Evolutionary conservation across 192 early-diverging fungal species (phyloP).

Genomic region (Lobosporangium transversale): DNA sequence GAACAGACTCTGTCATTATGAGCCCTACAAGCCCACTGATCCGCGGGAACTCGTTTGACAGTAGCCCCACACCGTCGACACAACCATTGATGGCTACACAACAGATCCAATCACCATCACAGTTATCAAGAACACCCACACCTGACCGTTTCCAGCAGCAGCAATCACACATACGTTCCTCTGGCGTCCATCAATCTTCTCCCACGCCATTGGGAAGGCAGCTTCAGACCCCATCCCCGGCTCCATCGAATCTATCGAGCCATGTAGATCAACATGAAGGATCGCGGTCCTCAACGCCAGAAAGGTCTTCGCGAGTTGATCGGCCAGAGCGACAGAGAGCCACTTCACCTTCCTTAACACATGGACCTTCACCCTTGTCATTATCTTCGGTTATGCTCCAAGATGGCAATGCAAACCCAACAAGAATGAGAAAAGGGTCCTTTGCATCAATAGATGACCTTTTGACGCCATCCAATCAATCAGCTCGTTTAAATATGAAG

Average conservation of each 20-base stretch:
- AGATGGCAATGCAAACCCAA: background rate
- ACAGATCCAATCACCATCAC: conserved; percentile 22
- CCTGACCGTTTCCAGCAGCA: conserved; percentile 26
- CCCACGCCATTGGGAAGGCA: conserved; percentile 14
- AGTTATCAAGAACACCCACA: conserved; percentile 47
- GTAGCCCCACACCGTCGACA: conserved; percentile 33
- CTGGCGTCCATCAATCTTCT: conserved; percentile 30
- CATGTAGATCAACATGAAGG: conserved; percentile 38
- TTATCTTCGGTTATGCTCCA: conserved; percentile 36
- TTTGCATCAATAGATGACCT: conserved; percentile 5
- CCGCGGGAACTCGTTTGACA: conserved; percentile 38
- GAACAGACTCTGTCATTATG: conserved; percentile 48
- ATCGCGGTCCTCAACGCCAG: conserved; percentile 40
- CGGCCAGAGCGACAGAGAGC: conserved; percentile 35
- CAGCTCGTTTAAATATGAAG: conserved; percentile 15
- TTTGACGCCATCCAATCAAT: background rate
- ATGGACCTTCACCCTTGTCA: conserved; percentile 45
- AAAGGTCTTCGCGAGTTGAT: conserved; percentile 15
- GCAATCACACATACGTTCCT: conserved; percentile 12
- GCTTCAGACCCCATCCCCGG: conserved; percentile 42
- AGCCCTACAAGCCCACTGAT: conserved; percentile 24
- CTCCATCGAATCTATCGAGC: conserved; percentile 40
- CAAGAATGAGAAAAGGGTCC: background rate
- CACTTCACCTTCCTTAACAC: conserved; percentile 40
- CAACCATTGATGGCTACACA: conserved; percentile 37